phyloP scores from a whole-genome alignment of 2,329 filamentous ascomycete species.

The Pseudocercospora fijiensis region DNA sequence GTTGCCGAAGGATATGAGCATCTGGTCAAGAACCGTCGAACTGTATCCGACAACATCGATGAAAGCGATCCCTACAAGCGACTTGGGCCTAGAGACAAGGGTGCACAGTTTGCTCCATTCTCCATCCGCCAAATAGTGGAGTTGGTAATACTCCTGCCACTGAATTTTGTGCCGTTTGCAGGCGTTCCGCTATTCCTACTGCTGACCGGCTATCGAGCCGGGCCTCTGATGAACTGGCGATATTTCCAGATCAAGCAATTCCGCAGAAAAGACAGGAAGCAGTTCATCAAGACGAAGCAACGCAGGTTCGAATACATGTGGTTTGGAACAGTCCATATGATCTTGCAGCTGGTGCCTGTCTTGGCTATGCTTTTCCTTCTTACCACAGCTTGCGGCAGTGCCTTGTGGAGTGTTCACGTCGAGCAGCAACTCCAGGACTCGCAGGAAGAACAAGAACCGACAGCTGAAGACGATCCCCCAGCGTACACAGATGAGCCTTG shows the following conservation, averaged over 20 bases:
- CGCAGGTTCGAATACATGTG: slow-evolving; percentile 82
- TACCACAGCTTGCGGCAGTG: slow-evolving; percentile 80
- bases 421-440: slow-evolving; percentile 55
- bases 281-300: slow-evolving; percentile 61
- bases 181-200: slow-evolving; percentile 84
- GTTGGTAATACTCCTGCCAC: slow-evolving; percentile 64
- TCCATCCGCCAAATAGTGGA: slow-evolving; percentile 87
- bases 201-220: slow-evolving; percentile 81
- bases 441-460: slow-evolving; percentile 9
- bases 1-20: slow-evolving; percentile 70
- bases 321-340: slow-evolving; percentile 84
- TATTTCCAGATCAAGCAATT: slow-evolving; percentile 81
- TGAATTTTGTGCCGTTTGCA: slow-evolving; percentile 83
- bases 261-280: slow-evolving; percentile 69
- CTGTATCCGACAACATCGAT: slow-evolving; percentile 66
- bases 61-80: slow-evolving; percentile 73
- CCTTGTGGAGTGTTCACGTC: slow-evolving; percentile 78
- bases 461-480: slow-evolving; percentile 29
- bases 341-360: slow-evolving; percentile 82
- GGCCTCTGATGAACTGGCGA: slow-evolving; percentile 85
- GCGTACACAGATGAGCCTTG: slow-evolving; percentile 36
- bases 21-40: slow-evolving; percentile 61
- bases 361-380: slow-evolving; percentile 93
- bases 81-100: slow-evolving; percentile 75
- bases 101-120: slow-evolving; percentile 82